These are phyloP conservation scores for Alloascoidea hylecoeti DNA, from an alignment of 805 yeast species.

Conservation along the genomic window DNA sequence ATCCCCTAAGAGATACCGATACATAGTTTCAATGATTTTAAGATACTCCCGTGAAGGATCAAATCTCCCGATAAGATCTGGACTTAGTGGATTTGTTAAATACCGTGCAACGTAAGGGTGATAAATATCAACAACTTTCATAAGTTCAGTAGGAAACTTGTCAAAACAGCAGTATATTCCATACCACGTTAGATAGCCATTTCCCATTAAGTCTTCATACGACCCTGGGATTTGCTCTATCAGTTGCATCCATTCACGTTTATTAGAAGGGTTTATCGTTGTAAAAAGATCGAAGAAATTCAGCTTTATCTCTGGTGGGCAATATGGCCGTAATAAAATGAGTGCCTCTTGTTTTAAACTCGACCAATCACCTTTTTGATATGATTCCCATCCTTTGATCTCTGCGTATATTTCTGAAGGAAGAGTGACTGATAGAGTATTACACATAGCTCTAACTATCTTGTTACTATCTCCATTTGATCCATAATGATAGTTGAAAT, in stretches of 20 bases:
- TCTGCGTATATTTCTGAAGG: neutral
- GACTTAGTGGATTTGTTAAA: neutral
- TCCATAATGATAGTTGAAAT: slow-evolving; percentile 1
- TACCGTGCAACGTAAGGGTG: slow-evolving; percentile 1
- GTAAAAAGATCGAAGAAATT: slow-evolving; percentile 1
- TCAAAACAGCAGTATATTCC: slow-evolving; percentile 1
- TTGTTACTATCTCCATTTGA: slow-evolving; percentile 1
- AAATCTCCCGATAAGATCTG: neutral
- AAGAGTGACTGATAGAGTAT: neutral
- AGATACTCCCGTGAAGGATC: neutral
- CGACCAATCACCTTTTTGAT: neutral
- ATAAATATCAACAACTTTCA: neutral
- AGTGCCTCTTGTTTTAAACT: neutral
- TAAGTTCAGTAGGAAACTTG: neutral
- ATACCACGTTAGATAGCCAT: neutral
- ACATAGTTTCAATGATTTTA: neutral
- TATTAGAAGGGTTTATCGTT: neutral
- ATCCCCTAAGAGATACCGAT: neutral
- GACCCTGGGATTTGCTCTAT: neutral
- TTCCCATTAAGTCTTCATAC: neutral
- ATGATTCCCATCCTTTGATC: neutral
- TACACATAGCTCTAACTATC: neutral
- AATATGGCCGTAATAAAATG: neutral
- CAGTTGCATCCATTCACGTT: neutral
- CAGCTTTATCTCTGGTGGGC: neutral